Evolutionary conservation across 805 yeast genomes (phyloP).

Genomic region (Pichia occidentalis): DNA sequence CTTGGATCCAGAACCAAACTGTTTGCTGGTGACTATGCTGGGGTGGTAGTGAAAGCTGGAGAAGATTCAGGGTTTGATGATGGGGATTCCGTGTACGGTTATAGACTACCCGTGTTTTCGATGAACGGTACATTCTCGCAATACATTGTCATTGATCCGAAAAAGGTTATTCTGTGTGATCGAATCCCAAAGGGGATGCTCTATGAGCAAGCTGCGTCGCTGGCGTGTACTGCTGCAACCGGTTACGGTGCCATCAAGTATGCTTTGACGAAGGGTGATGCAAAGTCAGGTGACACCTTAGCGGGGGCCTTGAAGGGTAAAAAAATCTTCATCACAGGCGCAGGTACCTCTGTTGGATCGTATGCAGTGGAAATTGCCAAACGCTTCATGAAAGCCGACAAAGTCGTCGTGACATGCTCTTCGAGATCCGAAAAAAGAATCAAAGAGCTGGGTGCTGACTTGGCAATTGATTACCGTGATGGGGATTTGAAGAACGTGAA

Average conservation of each 20-base stretch:
- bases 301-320: slow-evolving; percentile 22
- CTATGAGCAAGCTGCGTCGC: slow-evolving; percentile 54
- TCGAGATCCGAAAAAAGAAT: slow-evolving; percentile 24
- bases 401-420: slow-evolving; percentile 48
- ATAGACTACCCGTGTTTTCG: slow-evolving; percentile 3
- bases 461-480: slow-evolving; percentile 49
- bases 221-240: slow-evolving; percentile 58
- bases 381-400: slow-evolving; percentile 36
- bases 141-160: slow-evolving; percentile 35
- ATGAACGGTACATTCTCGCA: slow-evolving; percentile 38
- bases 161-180: slow-evolving; percentile 18
- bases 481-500: slow-evolving; percentile 31
- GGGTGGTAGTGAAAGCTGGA: slow-evolving; percentile 18
- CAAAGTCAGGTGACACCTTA: not conserved
- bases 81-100: slow-evolving; percentile 20
- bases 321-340: slow-evolving; percentile 61
- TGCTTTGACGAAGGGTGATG: not conserved
- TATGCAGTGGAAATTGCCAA: slow-evolving; percentile 51
- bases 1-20: slow-evolving; percentile 11
- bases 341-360: slow-evolving; percentile 62
- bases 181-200: slow-evolving; percentile 42
- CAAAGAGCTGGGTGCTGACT: slow-evolving; percentile 44
- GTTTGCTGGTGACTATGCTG: slow-evolving; percentile 20
- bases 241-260: slow-evolving; percentile 33
- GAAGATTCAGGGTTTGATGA: slow-evolving; percentile 9